A percentile compares a stretch with the other conserved stretches of the same genome.
Evolutionary conservation across 352 stramenopile genomes (phyloP).

Genomic region (Thraustochytrium striatum): DNA sequence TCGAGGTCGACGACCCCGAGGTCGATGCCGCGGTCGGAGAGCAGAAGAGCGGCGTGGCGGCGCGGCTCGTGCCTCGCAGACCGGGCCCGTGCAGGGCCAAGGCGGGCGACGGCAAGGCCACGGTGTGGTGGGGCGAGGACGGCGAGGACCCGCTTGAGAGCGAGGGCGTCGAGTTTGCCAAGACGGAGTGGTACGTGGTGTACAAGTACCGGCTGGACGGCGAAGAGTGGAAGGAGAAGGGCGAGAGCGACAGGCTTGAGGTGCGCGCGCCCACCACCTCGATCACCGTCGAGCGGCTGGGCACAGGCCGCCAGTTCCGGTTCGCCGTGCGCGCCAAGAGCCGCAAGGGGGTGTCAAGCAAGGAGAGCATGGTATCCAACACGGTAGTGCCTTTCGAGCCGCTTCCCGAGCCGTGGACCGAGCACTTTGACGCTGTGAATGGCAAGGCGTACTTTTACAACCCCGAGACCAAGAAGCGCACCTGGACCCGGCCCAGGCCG

Average conservation of each 20-base stretch:
- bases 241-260: not conserved
- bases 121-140: constrained; percentile 23
- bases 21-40: too few species aligned
- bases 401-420: constrained; percentile 38
- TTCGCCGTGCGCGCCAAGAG: constrained; percentile 12
- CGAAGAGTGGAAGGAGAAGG: constrained; percentile 42
- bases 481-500: not conserved
- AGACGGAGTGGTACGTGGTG: constrained; percentile 20
- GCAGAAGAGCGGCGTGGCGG: not conserved
- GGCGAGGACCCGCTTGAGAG: not conserved
- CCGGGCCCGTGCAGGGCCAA: constrained; percentile 15
- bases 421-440: constrained; percentile 37
- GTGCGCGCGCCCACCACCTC: not conserved
- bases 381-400: constrained; percentile 24
- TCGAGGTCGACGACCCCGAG: too few species aligned
- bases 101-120: not conserved
- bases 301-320: constrained; percentile 10
- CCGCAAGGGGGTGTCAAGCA: constrained; percentile 16
- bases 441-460: constrained; percentile 19
- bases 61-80: not conserved
- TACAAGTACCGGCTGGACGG: constrained; percentile 33
- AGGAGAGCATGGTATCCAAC: constrained; percentile 4
- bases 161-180: not conserved
- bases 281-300: not conserved
- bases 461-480: constrained; percentile 35